Evolutionary conservation across 306 rosid genomes (phyloP).

Genomic region (Cajanus cajan): DNA sequence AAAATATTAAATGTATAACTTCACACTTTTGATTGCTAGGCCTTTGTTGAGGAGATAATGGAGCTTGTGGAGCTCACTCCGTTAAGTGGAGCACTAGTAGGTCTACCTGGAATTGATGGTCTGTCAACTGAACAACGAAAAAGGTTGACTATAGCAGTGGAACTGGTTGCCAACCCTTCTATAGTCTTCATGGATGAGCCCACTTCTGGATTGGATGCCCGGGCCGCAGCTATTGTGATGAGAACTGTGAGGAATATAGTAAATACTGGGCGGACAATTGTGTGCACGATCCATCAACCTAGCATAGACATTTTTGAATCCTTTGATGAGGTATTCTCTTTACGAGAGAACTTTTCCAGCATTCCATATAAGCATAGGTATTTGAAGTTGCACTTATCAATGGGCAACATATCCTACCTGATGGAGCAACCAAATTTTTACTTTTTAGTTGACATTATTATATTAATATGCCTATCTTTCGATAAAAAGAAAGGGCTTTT

Average conservation of each 20-base stretch:
- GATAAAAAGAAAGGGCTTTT: no score
- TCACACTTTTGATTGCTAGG: slow-evolving; percentile 50
- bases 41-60: slow-evolving; percentile 94
- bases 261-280: slow-evolving; percentile 94
- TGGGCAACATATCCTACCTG: not conserved
- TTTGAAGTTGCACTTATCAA: not conserved
- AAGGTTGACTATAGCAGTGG: slow-evolving; percentile 91
- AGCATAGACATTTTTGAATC: slow-evolving; percentile 99
- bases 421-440: not conserved
- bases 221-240: slow-evolving; percentile 98
- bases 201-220: slow-evolving; percentile 96
- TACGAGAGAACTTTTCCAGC: slow-evolving; percentile 3
- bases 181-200: slow-evolving; percentile 99
- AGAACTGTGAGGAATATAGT: slow-evolving; percentile 97
- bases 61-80: slow-evolving; percentile 95
- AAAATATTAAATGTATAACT: not conserved
- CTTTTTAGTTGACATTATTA: not conserved
- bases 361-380: not conserved
- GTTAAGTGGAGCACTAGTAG: slow-evolving; percentile 80
- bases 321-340: slow-evolving; percentile 78
- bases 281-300: slow-evolving; percentile 98
- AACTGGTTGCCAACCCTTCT: slow-evolving; percentile 94
- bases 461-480: no score
- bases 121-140: slow-evolving; percentile 95
- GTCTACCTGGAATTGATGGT: slow-evolving; percentile 92